Conservation (phyloP, 345 rosid species). For the Citrus inodora region DNA sequence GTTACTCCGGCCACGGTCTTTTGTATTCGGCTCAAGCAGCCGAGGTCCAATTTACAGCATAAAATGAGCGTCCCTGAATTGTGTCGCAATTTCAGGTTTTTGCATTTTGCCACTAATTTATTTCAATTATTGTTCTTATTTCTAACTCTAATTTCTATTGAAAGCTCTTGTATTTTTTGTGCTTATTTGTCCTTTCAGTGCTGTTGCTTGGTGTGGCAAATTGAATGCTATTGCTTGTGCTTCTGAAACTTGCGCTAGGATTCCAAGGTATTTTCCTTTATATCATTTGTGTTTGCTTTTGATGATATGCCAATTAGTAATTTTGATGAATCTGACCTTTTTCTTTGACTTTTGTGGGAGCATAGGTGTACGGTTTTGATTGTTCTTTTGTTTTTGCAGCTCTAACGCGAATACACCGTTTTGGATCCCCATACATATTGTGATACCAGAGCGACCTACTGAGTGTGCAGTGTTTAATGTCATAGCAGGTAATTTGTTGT, state of each 20-base stretch:
- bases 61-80: conserved; percentile 91
- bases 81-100: conserved; percentile 87
- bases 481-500: conserved; percentile 65
- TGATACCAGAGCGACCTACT: conserved; percentile 95
- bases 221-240: conserved; percentile 99
- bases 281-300: not conserved
- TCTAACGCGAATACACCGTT: conserved; percentile 88
- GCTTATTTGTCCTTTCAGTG: conserved; percentile 38
- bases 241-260: conserved; percentile 96
- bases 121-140: not conserved
- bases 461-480: conserved; percentile 92
- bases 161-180: not conserved
- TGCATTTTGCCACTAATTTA: not conserved
- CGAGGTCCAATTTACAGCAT: conserved; percentile 72
- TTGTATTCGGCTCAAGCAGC: conserved; percentile 82
- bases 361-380: not conserved
- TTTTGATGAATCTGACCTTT: not conserved
- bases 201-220: conserved; percentile 99
- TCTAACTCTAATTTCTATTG: no score
- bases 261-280: conserved; percentile 60
- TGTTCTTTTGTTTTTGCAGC: conserved; percentile 36
- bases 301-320: not conserved
- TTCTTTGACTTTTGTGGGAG: not conserved
- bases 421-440: conserved; percentile 97
- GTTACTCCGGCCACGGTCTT: conserved; percentile 83